A percentile compares a stretch with the other conserved stretches of the same genome.
Evolutionary conservation across 345 rosid species (phyloP).

Genomic region (Eucalyptus cloeziana): DNA sequence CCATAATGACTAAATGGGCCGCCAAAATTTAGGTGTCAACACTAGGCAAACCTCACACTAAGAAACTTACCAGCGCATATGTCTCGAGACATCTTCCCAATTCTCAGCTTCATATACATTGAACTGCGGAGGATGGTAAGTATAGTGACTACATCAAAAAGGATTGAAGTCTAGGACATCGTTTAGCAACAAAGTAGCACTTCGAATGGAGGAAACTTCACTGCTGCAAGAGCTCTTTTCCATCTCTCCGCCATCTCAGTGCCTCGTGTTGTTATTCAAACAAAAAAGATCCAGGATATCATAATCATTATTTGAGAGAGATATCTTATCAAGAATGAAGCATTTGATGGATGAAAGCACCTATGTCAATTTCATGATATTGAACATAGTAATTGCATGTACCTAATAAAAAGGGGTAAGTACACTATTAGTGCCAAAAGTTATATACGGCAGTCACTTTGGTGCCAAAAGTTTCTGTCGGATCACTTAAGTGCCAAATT

Average conservation of each 20-base stretch:
- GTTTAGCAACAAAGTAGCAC: neutral
- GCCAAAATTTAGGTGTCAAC: no score
- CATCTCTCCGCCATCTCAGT: neutral
- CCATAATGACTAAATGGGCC: no score
- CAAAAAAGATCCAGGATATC: neutral
- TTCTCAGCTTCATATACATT: neutral
- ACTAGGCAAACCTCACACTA: neutral
- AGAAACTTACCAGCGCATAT: neutral
- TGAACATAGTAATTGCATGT: neutral
- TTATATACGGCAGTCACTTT: no score
- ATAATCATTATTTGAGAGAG: neutral
- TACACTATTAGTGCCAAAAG: no score
- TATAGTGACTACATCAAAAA: neutral
- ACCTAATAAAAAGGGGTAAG: neutral
- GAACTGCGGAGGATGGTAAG: neutral
- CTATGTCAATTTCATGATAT: neutral
- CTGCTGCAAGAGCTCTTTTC: neutral
- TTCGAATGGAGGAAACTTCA: neutral
- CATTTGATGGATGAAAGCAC: neutral
- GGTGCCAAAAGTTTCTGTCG: no score
- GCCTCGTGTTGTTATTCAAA: neutral
- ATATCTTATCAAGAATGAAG: neutral
- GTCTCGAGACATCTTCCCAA: neutral
- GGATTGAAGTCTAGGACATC: neutral
- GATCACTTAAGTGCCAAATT: no score